Evolutionary conservation across 345 rosid species (phyloP).

Genomic region (Citrus hindsii): DNA sequence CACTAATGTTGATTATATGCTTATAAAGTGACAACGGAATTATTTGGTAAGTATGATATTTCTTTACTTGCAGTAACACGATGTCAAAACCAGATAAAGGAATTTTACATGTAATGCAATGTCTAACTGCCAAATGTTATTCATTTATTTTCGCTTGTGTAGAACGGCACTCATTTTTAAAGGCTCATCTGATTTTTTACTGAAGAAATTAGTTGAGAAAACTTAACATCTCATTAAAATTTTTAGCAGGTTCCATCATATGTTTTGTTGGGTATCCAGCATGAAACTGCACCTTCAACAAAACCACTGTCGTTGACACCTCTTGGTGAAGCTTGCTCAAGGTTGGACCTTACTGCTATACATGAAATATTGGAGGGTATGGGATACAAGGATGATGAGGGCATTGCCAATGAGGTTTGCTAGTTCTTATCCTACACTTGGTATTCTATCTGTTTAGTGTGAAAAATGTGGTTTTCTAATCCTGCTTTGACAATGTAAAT

Average conservation of each 20-base stretch:
- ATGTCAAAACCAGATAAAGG: background rate
- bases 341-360: constrained; percentile 83
- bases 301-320: constrained; percentile 56
- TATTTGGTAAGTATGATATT: background rate
- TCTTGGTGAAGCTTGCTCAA: constrained; percentile 80
- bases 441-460: constrained; percentile 5
- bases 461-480: background rate
- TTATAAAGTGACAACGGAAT: background rate
- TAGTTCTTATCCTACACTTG: background rate
- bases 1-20: no score
- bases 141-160: background rate
- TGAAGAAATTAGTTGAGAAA: background rate
- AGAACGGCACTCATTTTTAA: background rate
- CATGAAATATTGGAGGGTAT: constrained; percentile 78
- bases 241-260: constrained; percentile 62
- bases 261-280: constrained; percentile 54
- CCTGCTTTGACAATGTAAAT: background rate
- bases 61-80: background rate
- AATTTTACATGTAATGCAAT: background rate
- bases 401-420: constrained; percentile 78
- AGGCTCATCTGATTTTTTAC: background rate
- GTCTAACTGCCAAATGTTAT: background rate
- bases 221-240: constrained; percentile 11
- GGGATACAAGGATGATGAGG: constrained; percentile 96
- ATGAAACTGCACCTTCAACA: constrained; percentile 41